Evolutionary conservation across 1,284 basidiomycete species (phyloP).

Genomic region (Malassezia brasiliensis): DNA sequence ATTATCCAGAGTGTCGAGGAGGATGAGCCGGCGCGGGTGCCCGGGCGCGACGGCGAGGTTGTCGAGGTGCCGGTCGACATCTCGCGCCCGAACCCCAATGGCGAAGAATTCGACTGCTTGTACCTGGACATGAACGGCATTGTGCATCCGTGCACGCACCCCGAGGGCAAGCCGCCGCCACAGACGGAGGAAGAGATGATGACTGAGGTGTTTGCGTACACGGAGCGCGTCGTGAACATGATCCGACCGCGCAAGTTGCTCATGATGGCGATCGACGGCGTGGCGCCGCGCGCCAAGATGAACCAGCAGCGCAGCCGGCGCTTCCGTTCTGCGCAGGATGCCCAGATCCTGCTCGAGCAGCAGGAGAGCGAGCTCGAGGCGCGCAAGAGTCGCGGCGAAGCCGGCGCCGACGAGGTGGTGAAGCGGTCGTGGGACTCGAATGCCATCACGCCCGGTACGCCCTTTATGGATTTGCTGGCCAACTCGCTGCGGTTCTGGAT

Average conservation of each 20-base stretch:
- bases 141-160: conserved; percentile 97
- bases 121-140: conserved; percentile 59
- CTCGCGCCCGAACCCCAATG: conserved; percentile 82
- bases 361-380: conserved; percentile 67
- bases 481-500: conserved; percentile 90
- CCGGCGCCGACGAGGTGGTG: conserved; percentile 68
- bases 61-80: conserved; percentile 74
- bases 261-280: conserved; percentile 98
- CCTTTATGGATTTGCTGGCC: conserved; percentile 92
- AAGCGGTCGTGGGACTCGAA: conserved; percentile 93
- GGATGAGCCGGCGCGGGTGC: conserved; percentile 36
- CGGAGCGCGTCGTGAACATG: conserved; percentile 95
- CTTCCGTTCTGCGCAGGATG: conserved; percentile 88
- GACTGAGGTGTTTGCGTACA: conserved; percentile 93
- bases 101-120: conserved; percentile 85
- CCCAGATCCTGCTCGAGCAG: conserved; percentile 82
- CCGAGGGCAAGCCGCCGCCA: conserved; percentile 79
- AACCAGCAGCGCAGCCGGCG: conserved; percentile 94
- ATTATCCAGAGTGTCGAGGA: conserved; percentile 46
- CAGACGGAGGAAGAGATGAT: conserved; percentile 99
- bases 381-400: conserved; percentile 84
- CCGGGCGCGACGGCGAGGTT: conserved; percentile 55
- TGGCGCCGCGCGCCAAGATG: conserved; percentile 97
- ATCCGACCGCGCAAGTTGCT: conserved; percentile 83
- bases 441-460: conserved; percentile 93